Evolutionary conservation across 2,329 filamentous ascomycete species (phyloP).

Genomic region (Clarireedia paspali): DNA sequence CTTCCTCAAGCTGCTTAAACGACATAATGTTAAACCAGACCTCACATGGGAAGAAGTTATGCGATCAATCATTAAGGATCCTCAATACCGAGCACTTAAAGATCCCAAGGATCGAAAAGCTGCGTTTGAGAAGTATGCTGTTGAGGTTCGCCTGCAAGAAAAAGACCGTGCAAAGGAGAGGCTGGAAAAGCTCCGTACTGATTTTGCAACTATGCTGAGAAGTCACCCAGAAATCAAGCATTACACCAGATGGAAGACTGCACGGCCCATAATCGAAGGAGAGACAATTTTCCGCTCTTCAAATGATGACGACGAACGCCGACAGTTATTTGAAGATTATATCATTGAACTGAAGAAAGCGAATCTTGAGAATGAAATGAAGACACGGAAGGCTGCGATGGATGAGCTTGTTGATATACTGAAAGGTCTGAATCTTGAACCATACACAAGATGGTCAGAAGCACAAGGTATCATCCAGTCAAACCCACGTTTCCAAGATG

Average conservation of each 20-base stretch:
- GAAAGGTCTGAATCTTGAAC: constrained; percentile 73
- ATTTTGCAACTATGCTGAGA: constrained; percentile 93
- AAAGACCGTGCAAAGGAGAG: constrained; percentile 92
- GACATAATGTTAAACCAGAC: constrained; percentile 78
- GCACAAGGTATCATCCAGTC: constrained; percentile 76
- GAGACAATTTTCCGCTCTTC: constrained; percentile 94
- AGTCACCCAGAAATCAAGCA: constrained; percentile 96
- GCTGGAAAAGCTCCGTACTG: constrained; percentile 80
- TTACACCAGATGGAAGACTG: constrained; percentile 95
- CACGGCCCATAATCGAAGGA: constrained; percentile 84
- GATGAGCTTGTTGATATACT: constrained; percentile 74
- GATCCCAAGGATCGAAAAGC: constrained; percentile 85
- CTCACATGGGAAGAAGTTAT: constrained; percentile 92
- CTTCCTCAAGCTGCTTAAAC: constrained; percentile 82
- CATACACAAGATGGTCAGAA: constrained; percentile 91
- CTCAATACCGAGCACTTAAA: constrained; percentile 87
- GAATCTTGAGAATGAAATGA: constrained; percentile 67
- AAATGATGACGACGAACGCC: constrained; percentile 77
- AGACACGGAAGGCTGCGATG: constrained; percentile 70
- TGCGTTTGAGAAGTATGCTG: constrained; percentile 91
- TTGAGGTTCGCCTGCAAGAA: constrained; percentile 84
- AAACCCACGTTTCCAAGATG: constrained; percentile 68
- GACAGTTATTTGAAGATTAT: constrained; percentile 91
- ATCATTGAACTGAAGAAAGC: constrained; percentile 74
- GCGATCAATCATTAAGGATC: constrained; percentile 77